Evolutionary conservation across 495 filamentous ascomycete genomes (phyloP).

Genomic region (Penicillium herquei): DNA sequence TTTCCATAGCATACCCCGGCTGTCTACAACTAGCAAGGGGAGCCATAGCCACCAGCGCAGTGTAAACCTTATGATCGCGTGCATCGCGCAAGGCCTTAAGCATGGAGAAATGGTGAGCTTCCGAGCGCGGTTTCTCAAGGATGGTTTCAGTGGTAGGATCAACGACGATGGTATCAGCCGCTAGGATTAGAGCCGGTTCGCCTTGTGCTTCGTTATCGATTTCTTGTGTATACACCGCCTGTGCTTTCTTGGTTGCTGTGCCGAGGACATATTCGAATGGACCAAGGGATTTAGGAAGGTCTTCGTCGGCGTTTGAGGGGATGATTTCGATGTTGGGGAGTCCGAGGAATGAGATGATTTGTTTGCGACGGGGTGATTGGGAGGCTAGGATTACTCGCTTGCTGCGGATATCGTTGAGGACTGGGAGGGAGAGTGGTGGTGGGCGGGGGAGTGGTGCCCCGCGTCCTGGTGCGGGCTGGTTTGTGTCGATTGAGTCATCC

Average conservation of each 20-base stretch:
- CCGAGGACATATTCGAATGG: conserved; percentile 88
- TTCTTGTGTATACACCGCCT: conserved; percentile 70
- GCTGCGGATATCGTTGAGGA: conserved; percentile 65
- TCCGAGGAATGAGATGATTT: conserved; percentile 72
- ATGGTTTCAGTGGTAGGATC: conserved; percentile 60
- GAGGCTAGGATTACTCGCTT: conserved; percentile 86
- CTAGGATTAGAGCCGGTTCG: conserved; percentile 83
- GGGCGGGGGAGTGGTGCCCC: conserved; percentile 42
- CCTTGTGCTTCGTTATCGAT: conserved; percentile 55
- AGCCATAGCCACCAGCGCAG: conserved; percentile 76
- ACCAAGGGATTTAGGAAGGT: conserved; percentile 74
- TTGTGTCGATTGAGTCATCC: conserved; percentile 24
- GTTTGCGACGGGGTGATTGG: conserved; percentile 76
- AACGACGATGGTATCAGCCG: conserved; percentile 90
- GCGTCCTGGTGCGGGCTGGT: conserved; percentile 17
- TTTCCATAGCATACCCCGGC: conserved; percentile 83
- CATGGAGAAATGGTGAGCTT: conserved; percentile 82
- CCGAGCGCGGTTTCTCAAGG: conserved; percentile 82
- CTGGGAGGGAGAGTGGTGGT: conserved; percentile 74
- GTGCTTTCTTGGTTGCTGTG: conserved; percentile 79
- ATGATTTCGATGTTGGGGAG: conserved; percentile 76
- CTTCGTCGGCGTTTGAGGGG: conserved; percentile 76
- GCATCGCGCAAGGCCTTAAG: conserved; percentile 74
- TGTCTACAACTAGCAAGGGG: conserved; percentile 71
- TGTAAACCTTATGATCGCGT: conserved; percentile 72